Percentiles rank a stretch among this genome's conserved stretches.
Conservation (phyloP, 371 early-diverging fungal genomes). For the Dentiscutata heterogama region DNA sequence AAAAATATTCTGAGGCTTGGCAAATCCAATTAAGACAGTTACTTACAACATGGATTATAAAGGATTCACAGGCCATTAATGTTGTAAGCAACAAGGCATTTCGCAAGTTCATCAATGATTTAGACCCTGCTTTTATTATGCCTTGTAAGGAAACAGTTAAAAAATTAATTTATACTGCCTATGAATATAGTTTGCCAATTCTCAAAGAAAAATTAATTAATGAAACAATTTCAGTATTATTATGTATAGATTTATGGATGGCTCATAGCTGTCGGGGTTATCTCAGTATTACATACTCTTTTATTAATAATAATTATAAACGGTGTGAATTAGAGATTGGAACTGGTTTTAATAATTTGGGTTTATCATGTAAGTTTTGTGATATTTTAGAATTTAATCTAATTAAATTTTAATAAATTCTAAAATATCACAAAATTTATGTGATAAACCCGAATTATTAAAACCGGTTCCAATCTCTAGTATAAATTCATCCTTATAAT, state of each 20-base stretch:
- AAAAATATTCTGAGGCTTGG: background rate
- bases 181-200: background rate
- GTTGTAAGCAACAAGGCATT: background rate
- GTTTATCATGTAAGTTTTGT: background rate
- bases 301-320: background rate
- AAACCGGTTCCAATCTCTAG: background rate
- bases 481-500: background rate
- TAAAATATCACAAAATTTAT: too few species aligned
- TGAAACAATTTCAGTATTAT: too few species aligned
- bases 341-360: too few species aligned
- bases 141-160: background rate
- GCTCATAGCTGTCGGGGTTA: background rate
- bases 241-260: constrained; percentile 6
- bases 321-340: background rate
- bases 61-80: background rate
- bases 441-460: background rate
- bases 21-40: background rate
- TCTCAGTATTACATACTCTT: background rate
- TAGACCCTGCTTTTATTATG: background rate
- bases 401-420: too few species aligned
- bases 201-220: background rate
- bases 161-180: background rate
- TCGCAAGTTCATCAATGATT: background rate
- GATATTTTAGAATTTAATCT: background rate
- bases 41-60: background rate